Evolutionary conservation across 2,329 filamentous ascomycete species (phyloP), one percentile per base, ranked within the genome.

Genomic region (Zasmidium citrigriseum): DNA sequence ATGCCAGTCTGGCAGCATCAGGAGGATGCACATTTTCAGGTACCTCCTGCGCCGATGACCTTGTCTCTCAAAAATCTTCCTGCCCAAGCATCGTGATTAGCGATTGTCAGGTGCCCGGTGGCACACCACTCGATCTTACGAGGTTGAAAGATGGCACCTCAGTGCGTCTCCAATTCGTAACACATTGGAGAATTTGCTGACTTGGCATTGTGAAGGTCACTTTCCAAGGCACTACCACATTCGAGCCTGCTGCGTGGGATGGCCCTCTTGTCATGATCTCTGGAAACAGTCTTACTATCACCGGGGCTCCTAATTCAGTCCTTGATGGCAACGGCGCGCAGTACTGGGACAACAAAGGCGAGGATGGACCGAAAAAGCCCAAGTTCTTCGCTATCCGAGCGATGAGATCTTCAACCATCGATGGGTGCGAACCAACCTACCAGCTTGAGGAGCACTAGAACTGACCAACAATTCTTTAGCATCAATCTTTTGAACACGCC

Each of bases 211-310:
- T n/a, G n/a, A n/a, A 77, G 73, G 79, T 88, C 61, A 83, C 82
- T 64, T 89, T 89, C 72, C 72, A 83, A 58, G 87, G 87, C 44
- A 83, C 78, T 11, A 89, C 86, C n/a, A 84, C 82, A 52, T 89
- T 86, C 67, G 86, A 78, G n/a, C 88, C 87, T 74, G 77, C 83
- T 63, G 82, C 86, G 65, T 89, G 86, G 86, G 70, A 71, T 1
- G 86, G 87, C 0, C 86, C 86, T 45, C 77, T 89, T 16, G 79
- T 89, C 64, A 79, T 80, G 20, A 76, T 89, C 59, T 81, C 81
- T 1, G 87, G 86, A 44, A 81, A 73, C 34, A 75, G 77, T 60
- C 78, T 87, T 63, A 78, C 77, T 21, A 76, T 88, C 27, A 75
- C 76, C 12, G 83, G 82, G 47, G 79, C 80, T 21, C 62, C 73